Evolutionary conservation across 1,284 basidiomycete species (phyloP), one percentile per base, ranked within the genome.

Genomic region (Ceratobasidium sp.): DNA sequence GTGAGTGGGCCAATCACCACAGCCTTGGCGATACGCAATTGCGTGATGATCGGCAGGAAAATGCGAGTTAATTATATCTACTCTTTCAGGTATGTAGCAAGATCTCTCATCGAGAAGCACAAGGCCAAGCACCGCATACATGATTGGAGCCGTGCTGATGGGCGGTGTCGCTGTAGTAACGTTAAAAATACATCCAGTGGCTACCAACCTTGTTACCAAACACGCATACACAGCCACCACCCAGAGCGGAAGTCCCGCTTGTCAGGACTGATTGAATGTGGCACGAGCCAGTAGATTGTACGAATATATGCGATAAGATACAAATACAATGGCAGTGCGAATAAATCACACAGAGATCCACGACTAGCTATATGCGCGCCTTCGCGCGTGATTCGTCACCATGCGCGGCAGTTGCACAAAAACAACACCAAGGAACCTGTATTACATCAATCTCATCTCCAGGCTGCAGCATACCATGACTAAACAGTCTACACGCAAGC

Each of bases 351-450:
- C 16, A 61, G 18, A 32, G 26, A 41, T 45, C 26, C 41, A 61
- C 23, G 39, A 45, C 45, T 3, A 61, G 12, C 41, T 61, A 61
- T 61, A 61, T 61, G 59, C 59, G 59, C 59, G 59, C 41, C 23
- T 61, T 26, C 9, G 10, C 9, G 45, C 43, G 39, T 55, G 53
- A 55, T 55, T 12, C 53, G 53, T 5, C 32, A 21, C 28, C 5
- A 30, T 55, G 21, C 32, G 30, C n/a, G 16, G 14, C 12, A 14
- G 21, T 26, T 28, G 23, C 16, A 55, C 30, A 32, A 55, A 21
- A 36, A 34, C 53, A 21, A 55, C 52, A 14, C n/a, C 21, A 16
- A 4, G 32, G 30, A 14, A 30, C 26, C 30, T 55, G 16, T 34
- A 32, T 55, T 55, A 32, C 30, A 34, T 55, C 30, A 34, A 55